Percentiles rank a stretch among this genome's conserved stretches.
Conservation (phyloP, 2,329 filamentous ascomycete genomes). For the Cercospora sp. region DNA sequence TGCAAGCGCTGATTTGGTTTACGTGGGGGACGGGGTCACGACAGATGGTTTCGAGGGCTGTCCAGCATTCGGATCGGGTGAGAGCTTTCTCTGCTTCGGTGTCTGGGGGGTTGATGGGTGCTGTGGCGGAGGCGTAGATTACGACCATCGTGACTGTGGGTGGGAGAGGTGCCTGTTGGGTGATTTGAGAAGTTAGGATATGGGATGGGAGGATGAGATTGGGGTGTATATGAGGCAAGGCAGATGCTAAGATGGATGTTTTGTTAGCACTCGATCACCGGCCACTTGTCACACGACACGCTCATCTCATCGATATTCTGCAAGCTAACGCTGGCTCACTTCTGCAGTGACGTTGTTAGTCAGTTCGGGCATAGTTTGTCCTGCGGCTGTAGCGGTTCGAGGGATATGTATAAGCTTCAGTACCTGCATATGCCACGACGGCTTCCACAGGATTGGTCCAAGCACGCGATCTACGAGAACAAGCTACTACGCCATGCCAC, state of each 20-base stretch:
- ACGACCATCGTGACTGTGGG: background rate
- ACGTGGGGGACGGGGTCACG: conserved; percentile 6
- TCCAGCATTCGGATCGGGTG: conserved; percentile 5
- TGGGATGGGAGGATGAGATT: too few species aligned
- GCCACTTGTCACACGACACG: background rate
- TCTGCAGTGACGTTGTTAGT: background rate
- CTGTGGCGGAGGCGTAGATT: conserved; percentile 10
- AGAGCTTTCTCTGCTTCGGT: background rate
- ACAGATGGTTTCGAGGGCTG: conserved; percentile 3
- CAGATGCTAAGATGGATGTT: background rate
- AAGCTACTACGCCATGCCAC: background rate
- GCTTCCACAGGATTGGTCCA: background rate
- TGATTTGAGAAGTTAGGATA: too few species aligned
- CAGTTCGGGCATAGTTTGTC: background rate
- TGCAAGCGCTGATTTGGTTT: conserved; percentile 7
- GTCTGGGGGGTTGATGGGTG: background rate
- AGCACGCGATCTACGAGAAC: background rate
- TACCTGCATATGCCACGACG: background rate
- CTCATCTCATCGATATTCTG: background rate
- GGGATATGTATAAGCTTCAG: background rate
- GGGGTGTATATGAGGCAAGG: too few species aligned
- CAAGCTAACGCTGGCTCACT: background rate
- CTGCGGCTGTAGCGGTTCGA: background rate
- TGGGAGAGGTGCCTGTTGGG: too few species aligned
- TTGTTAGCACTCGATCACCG: background rate